Base-by-base conservation (phyloP, 164 flowering plant genomes). In the Magnolia kwangsiensis region DNA sequence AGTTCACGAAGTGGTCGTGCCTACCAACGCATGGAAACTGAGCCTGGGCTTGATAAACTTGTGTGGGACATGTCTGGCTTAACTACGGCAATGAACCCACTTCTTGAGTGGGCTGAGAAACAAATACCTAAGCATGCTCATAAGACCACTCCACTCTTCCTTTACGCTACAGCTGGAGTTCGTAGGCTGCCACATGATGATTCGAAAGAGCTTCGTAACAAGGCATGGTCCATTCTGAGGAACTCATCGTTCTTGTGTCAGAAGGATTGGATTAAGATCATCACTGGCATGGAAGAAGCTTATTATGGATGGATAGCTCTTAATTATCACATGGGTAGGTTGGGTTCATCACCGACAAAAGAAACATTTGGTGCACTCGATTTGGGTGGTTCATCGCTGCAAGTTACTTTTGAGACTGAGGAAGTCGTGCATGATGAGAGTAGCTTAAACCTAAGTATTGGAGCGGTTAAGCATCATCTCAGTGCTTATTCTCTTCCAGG, bases 231-330 rank as follows among this genome's bases (percentile, higher is more conserved):
- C 11, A 86, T 96, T 64, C 74, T 94, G 78, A 86, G 84, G 67
- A 82, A 72, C 49, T 92, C 97, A 8, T 89, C 91, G 58, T 96
- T 94, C 78, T 51, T 80, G 68, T 91, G 97, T 82, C 84, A 81
- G 69, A 88, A 87, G 75, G 95, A 91, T 21, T 93, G 96, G 96
- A 89, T 96, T 63, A 92, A 88, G 81, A 85, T 84, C 77, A 91
- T 96, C 63, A 85, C 84, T 51, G 99, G 99, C 61, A 87, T 83
- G 84, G 99, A 96, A 81, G 99, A 96, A 87, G 99, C 99, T 79
- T 94, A 94, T 77, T 96, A 74, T 85, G 99, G 99, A 72, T 96
- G 99, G 99, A 90, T 92, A 55, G 97, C 99, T 77, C 91, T 96
- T 64, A 96, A 96, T 80, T 88, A 94, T 84, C 90, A 82, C 70